Percentiles rank a stretch among this genome's conserved stretches.
Conservation (phyloP, 2,329 filamentous ascomycete genomes). For the Arthrobotrys iridis region DNA sequence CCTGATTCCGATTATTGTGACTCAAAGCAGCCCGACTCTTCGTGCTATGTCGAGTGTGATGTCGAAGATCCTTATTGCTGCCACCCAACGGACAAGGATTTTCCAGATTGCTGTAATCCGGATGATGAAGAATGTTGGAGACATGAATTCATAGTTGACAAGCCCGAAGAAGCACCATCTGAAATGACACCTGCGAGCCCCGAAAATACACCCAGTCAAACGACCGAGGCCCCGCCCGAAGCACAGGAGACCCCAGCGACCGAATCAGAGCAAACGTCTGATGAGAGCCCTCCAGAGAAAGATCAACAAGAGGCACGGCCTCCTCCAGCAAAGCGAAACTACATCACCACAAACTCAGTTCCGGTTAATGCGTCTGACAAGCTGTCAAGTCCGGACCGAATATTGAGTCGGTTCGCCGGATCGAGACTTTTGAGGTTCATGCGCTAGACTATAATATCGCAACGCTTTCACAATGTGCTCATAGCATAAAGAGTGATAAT, state of each 20-base stretch:
- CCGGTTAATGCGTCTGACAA: no score
- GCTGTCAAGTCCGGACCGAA: neutral
- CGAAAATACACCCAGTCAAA: neutral
- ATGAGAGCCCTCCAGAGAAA: neutral
- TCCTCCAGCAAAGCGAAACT: neutral
- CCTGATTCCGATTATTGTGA: conserved; percentile 29
- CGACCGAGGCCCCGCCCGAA: neutral
- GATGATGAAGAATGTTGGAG: conserved; percentile 47
- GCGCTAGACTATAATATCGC: no score
- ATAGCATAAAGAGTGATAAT: no score
- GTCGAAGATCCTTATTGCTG: conserved; percentile 46
- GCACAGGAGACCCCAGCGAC: neutral
- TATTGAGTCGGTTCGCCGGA: neutral
- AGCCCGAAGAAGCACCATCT: conserved; percentile 12
- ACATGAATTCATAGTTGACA: conserved; percentile 42
- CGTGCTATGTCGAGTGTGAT: conserved; percentile 41
- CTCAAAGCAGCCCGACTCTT: conserved; percentile 37
- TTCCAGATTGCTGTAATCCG: conserved; percentile 44
- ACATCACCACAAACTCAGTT: no score
- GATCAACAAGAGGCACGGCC: neutral
- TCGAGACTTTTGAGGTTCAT: neutral
- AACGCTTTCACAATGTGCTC: no score
- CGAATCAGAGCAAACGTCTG: neutral
- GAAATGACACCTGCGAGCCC: neutral
- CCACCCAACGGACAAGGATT: conserved; percentile 40